Conservation (phyloP, 2,329 filamentous ascomycete species). For the Alternaria solani region DNA sequence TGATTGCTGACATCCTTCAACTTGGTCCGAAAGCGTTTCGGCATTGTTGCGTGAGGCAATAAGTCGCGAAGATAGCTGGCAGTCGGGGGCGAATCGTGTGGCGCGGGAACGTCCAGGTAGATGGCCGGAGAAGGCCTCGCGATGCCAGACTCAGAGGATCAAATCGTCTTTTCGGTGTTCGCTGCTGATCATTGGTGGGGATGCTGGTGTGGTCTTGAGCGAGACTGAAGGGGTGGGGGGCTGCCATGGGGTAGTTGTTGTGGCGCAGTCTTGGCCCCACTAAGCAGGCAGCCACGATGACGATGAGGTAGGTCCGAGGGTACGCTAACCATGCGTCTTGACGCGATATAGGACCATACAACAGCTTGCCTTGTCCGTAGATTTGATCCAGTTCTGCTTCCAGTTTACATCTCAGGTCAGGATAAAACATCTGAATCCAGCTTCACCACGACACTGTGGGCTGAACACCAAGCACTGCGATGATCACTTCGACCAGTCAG, state of each 20-base stretch:
- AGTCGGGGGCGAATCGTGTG: not conserved
- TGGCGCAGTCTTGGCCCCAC: constrained; percentile 12
- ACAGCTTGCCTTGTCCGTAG: not conserved
- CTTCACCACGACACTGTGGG: not conserved
- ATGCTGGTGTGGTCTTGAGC: not conserved
- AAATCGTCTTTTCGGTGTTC: not conserved
- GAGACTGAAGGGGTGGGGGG: not conserved
- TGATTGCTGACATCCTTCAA: constrained; percentile 19
- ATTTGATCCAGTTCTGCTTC: not conserved
- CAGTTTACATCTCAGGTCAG: not conserved
- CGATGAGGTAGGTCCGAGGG: not conserved
- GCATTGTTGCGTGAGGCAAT: constrained; percentile 6
- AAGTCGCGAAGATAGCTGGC: not conserved
- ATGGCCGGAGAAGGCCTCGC: not conserved
- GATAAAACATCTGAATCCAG: not conserved
- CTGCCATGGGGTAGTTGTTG: not conserved
- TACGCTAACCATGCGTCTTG: not conserved
- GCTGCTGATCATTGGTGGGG: not conserved
- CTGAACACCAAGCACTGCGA: not conserved
- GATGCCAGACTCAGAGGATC: not conserved
- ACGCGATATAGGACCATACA: not conserved
- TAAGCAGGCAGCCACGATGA: constrained; percentile 8
- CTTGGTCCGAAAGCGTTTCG: constrained; percentile 10
- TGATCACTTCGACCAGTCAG: not conserved
- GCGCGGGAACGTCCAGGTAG: not conserved